Conservation (phyloP, 371 early-diverging fungal genomes). For the Syncephalastrum contaminatum region DNA sequence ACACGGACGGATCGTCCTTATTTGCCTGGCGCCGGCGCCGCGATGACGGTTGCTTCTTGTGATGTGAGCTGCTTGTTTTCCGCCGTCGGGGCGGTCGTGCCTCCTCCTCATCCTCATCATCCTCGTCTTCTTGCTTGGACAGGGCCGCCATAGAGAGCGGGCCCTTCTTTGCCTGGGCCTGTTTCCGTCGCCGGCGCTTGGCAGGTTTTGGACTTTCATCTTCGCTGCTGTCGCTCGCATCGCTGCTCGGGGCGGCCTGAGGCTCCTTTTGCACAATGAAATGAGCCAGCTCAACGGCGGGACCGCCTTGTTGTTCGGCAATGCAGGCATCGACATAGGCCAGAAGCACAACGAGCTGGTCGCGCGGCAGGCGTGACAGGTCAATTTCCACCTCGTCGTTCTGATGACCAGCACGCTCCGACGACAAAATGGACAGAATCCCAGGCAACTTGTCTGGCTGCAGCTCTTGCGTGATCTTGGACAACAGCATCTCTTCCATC, state of each 20-base stretch:
- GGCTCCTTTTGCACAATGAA: constrained; percentile 23
- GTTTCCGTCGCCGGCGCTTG: neutral
- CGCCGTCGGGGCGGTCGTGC: constrained; percentile 1
- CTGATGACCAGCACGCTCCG: constrained; percentile 24
- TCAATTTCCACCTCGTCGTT: constrained; percentile 49
- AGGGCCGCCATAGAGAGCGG: constrained; percentile 46
- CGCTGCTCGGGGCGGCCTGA: neutral
- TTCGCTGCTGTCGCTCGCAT: too few relatives aligned
- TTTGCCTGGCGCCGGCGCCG: constrained; percentile 4
- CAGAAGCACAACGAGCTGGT: constrained; percentile 39
- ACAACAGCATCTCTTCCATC: constrained; percentile 43
- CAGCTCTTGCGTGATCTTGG: constrained; percentile 43
- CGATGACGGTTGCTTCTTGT: constrained; percentile 1
- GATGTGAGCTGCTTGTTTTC: constrained; percentile 8
- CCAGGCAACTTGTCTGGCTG: constrained; percentile 46
- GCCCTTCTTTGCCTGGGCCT: constrained; percentile 11
- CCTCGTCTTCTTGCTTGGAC: constrained; percentile 20
- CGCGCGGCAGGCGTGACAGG: constrained; percentile 45
- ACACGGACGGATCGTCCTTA: constrained; percentile 16
- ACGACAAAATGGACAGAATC: constrained; percentile 42
- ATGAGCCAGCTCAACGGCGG: constrained; percentile 34
- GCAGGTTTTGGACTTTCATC: too few relatives aligned
- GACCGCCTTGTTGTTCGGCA: constrained; percentile 46
- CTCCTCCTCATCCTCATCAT: neutral
- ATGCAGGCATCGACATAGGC: constrained; percentile 53